Base-by-base conservation (phyloP, 805 yeast species). In the Wickerhamiella siamensis region DNA sequence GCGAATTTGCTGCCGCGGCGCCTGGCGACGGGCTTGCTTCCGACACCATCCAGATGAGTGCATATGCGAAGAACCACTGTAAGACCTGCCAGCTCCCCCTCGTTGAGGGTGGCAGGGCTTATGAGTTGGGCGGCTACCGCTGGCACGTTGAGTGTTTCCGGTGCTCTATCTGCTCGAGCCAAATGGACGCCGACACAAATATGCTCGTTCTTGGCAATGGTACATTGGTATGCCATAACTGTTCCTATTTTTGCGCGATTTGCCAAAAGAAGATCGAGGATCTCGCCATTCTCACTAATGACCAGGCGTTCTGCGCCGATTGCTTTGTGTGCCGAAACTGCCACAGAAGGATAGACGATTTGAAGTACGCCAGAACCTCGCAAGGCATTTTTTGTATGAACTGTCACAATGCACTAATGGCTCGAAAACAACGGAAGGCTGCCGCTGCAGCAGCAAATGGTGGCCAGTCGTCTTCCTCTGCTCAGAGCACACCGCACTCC, bases 81-180 rank as follows among this genome's bases (percentile, higher is more conserved):
- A 54, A 51, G 35, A 53, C 46, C 20, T 54, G 53, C 39, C 46
- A 44, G 33, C 38, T 33, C 32, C 56, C 69, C 44, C 64, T 79
- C 21, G 82, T 88, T 38, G 72, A 72, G 16, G 94, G 83, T 53
- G 95, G 95, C 26, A 93, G 87, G 49, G 97, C 97, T 2, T 91
- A 84, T 57, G 97, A 88, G 58, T 66, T 88, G 20, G 95, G 95
- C 19, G 93, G 81, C 21, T 88, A 84, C 56, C 74, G 95, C 49
- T 91, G 98, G 98, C 98, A 91, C 59, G 80, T 84, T 43, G 72
- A 80, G 47, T 91, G 98, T 62, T 91, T 91, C 62, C 70, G 76
- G 37, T 91, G 98, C 61, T 80, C 93, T 42, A 79, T 79, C 51
- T 91, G 98, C 60, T 67, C 72, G 31, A 71, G 74, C 51, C 71